These are phyloP conservation scores for Candida sp. DNA, from an alignment of 1,139 yeast species.

Conservation along the genomic window DNA sequence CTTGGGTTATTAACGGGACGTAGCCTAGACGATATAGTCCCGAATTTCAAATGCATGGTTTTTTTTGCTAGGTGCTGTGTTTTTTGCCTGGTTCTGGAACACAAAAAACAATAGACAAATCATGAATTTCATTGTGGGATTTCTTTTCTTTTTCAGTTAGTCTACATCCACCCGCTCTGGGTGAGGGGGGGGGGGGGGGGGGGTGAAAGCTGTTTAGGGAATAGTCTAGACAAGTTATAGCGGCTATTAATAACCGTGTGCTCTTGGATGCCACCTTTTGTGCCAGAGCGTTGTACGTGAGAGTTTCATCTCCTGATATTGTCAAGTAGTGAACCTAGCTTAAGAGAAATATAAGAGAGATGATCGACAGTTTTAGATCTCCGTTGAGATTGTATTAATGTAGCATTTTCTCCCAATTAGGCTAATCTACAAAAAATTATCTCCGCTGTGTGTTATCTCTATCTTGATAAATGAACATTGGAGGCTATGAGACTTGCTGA, in stretches of 20 bases:
- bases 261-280: background rate
- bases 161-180: background rate
- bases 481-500: background rate
- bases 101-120: background rate
- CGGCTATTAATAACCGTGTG: background rate
- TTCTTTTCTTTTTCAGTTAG: background rate
- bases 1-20: background rate
- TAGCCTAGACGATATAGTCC: background rate
- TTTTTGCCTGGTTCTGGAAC: background rate
- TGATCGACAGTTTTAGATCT: background rate
- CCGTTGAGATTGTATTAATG: background rate
- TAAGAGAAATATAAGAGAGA: background rate
- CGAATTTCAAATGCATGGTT: background rate
- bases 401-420: background rate
- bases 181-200: too few species aligned
- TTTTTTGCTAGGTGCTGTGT: background rate
- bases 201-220: background rate
- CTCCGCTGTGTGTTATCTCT: too few species aligned
- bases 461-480: too few species aligned
- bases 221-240: background rate
- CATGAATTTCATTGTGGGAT: too few species aligned
- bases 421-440: too few species aligned
- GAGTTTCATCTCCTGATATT: too few species aligned
- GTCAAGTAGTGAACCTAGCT: too few species aligned
- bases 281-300: too few species aligned